Base-by-base conservation (phyloP, 1,139 yeast genomes). In the Saccharomyces uvarum region DNA sequence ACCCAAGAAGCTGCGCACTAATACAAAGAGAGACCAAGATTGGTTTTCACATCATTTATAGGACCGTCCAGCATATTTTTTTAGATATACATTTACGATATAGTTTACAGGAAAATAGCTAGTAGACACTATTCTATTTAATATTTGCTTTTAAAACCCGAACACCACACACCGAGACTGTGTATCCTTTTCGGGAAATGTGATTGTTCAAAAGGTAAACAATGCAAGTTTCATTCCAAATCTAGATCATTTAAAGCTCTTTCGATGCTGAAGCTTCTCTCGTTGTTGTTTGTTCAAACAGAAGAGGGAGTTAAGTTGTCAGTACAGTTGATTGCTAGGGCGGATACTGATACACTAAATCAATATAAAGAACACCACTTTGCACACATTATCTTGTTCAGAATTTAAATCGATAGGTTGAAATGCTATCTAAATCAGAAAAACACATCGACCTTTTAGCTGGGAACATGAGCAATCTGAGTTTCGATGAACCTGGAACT, bases 401-500 rank as follows among this genome's bases (percentile, higher is more conserved):
- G 6, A 24, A 4, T 24, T 24, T 24, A 24, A 4, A 24, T 4
- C 26, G 6, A 24, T 16, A 38, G 5, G 19, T 38, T 38, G n/a
- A 38, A 19, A 63, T 66, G 69, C 61, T 60, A 55, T 56, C 64
- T 8, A 61, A 63, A 54, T 57, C 63, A 26, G 66, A 64, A 41
- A 62, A 59, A 38, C 69, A 67, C 32, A 61, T 69, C 29, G 72
- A 67, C 33, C 64, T 64, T 16, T 55, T 69, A 42, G 64, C 71
- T 19, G 70, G 70, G 9, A 68, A 68, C 57, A 68, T 69, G 54
- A 66, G 66, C 49, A 66, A 66, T 47, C 50, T 69, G 46, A 66
- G 67, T 49, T 69, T 69, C 51, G 63, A 61, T 55, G 59, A 41
- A 56, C 44, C 16, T 19, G 44, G 24, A 19, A 19, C 44, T 11